These are phyloP conservation scores for Sporothrix pallida DNA, from an alignment of 2,329 filamentous ascomycete species.

Conservation along the genomic window DNA sequence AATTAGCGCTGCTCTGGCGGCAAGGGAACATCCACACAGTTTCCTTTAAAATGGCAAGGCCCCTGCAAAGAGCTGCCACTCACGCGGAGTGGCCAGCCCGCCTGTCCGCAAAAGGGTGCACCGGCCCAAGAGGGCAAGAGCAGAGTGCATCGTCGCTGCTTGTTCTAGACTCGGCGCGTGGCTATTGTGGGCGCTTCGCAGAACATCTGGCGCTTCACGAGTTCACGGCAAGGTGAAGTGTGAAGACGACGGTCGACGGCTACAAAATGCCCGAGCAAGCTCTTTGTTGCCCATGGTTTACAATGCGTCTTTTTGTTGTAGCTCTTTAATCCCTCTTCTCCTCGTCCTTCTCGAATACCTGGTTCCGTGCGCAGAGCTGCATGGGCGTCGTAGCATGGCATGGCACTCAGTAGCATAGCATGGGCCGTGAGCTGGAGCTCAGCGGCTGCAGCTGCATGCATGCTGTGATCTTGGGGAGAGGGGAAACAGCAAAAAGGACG, in stretches of 20 bases:
- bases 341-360: background rate
- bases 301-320: background rate
- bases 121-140: conserved; percentile 10
- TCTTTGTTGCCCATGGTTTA: background rate
- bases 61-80: conserved; percentile 1
- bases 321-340: background rate
- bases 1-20: conserved; percentile 15
- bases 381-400: conserved; percentile 2
- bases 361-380: background rate
- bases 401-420: background rate
- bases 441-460: conserved; percentile 29
- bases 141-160: background rate
- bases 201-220: conserved; percentile 12
- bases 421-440: background rate
- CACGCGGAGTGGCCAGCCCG: conserved; percentile 21
- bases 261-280: background rate
- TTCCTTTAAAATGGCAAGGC: background rate
- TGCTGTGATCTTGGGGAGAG: conserved; percentile 16
- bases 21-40: background rate
- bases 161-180: conserved; percentile 28
- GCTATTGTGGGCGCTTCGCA: conserved; percentile 15
- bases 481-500: background rate
- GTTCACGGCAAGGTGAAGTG: background rate
- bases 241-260: background rate
- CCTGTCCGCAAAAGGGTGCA: background rate